phyloP scores from a whole-genome alignment of 768 basidiomycete genomes.

The Russula dissimulans region DNA sequence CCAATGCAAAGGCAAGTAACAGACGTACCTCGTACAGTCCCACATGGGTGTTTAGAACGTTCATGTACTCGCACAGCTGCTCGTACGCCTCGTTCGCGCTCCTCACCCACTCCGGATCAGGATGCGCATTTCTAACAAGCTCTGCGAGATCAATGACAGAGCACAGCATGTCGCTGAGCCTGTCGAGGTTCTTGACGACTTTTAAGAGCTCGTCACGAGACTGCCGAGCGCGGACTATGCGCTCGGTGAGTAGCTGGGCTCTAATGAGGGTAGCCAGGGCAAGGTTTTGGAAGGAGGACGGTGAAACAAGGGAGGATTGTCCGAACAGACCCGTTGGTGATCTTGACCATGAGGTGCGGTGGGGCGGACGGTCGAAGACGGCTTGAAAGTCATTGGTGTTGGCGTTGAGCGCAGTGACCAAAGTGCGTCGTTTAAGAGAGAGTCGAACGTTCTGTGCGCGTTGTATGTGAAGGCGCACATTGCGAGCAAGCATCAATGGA shows the following conservation, averaged over 20 bases:
- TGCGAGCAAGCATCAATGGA: constrained; percentile 18
- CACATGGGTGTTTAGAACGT: constrained; percentile 88
- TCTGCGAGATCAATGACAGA: constrained; percentile 96
- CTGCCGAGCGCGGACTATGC: constrained; percentile 67
- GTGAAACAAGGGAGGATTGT: constrained; percentile 62
- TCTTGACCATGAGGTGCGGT: constrained; percentile 34
- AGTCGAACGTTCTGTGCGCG: not conserved
- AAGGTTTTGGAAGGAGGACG: constrained; percentile 58
- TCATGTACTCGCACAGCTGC: constrained; percentile 93
- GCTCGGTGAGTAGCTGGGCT: constrained; percentile 73
- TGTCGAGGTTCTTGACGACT: constrained; percentile 93
- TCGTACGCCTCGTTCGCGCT: constrained; percentile 86
- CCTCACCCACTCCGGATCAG: constrained; percentile 73
- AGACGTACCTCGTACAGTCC: constrained; percentile 76
- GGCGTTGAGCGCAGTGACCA: constrained; percentile 29
- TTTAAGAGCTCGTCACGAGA: constrained; percentile 67
- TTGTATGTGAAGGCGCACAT: constrained; percentile 15
- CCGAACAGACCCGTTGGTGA: constrained; percentile 76
- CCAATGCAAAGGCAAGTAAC: constrained; percentile 8
- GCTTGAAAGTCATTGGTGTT: constrained; percentile 46
- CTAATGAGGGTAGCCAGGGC: constrained; percentile 73
- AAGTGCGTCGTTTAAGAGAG: constrained; percentile 6
- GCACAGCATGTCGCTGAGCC: constrained; percentile 92
- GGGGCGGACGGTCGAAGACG: constrained; percentile 61
- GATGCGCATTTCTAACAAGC: constrained; percentile 87